A percentile compares a stretch with the other conserved stretches of the same genome.
Evolutionary conservation across 1,139 yeast species (phyloP).

Genomic region (Hansenula lynferdii): DNA sequence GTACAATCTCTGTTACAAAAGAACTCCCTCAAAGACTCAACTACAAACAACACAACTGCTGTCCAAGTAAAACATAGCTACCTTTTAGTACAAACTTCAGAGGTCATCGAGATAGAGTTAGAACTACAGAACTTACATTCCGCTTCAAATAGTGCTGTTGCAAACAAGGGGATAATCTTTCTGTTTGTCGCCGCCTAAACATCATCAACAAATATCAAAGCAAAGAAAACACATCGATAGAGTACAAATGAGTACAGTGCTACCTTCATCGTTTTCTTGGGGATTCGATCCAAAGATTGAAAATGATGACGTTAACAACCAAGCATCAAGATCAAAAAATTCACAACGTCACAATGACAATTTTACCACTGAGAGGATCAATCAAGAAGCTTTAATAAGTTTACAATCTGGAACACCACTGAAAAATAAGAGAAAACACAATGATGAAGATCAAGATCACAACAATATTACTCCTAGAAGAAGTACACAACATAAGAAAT

Average conservation of each 20-base stretch:
- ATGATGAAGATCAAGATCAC: slow-evolving; percentile 13
- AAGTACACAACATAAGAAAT: slow-evolving; percentile 6
- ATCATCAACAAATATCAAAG: neutral
- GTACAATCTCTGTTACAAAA: no score
- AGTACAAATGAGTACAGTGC: slow-evolving; percentile 11
- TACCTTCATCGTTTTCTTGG: slow-evolving; percentile 16
- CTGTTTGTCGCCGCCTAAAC: no score
- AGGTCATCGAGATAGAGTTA: no score
- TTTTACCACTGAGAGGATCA: neutral
- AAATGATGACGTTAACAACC: neutral
- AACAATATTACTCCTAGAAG: slow-evolving; percentile 6
- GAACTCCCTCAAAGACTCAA: no score
- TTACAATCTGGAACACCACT: slow-evolving; percentile 4
- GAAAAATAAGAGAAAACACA: slow-evolving; percentile 15
- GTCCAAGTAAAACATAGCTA: no score
- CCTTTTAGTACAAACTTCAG: no score
- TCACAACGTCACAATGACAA: slow-evolving; percentile 1
- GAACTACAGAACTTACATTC: no score
- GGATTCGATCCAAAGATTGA: slow-evolving; percentile 14
- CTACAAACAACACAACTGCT: no score
- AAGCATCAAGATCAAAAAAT: neutral
- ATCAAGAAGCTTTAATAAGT: slow-evolving; percentile 2
- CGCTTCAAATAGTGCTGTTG: no score
- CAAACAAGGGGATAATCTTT: no score
- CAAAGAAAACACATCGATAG: neutral